Conservation (phyloP, 1,139 yeast species). For the Magnusiomyces tetraspermus region DNA sequence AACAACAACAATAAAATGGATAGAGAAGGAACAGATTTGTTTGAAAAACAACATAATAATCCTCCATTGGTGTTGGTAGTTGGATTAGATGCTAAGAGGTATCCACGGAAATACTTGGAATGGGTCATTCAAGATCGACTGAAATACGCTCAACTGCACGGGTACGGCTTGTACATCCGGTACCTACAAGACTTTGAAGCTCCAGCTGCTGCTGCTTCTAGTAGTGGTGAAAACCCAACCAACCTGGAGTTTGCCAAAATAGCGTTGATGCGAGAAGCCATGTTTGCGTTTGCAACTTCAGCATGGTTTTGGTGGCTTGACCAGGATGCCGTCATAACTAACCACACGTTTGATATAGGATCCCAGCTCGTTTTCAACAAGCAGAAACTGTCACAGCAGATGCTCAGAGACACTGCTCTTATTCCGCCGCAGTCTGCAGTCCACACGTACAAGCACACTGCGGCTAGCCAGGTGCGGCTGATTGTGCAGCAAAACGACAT, state of each 20-base stretch:
- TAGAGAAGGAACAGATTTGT: constrained; percentile 1
- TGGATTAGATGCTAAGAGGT: constrained; percentile 24
- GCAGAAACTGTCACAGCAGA: constrained; percentile 47
- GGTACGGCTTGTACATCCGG: constrained; percentile 69
- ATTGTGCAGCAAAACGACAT: constrained; percentile 57
- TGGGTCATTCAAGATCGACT: constrained; percentile 70
- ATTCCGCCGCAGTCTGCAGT: constrained; percentile 45
- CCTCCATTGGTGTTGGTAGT: constrained; percentile 23
- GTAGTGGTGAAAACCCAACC: constrained; percentile 14
- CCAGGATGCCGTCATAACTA: constrained; percentile 66
- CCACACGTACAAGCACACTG: constrained; percentile 58
- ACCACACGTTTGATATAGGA: constrained; percentile 47
- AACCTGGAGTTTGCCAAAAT: constrained; percentile 47
- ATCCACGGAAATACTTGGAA: constrained; percentile 30
- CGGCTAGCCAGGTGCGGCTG: constrained; percentile 46
- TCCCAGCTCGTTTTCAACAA: constrained; percentile 41
- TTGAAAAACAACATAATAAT: constrained; percentile 9
- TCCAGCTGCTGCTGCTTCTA: constrained; percentile 16
- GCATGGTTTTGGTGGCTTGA: constrained; percentile 85
- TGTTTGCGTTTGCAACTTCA: constrained; percentile 80
- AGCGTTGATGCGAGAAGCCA: constrained; percentile 64
- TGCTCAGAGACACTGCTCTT: constrained; percentile 56
- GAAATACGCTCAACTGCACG: constrained; percentile 65
- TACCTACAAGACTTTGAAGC: constrained; percentile 69
- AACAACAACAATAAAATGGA: not conserved